Conservation (phyloP, 176 grass and related monocot species). For the Areca catechu region DNA sequence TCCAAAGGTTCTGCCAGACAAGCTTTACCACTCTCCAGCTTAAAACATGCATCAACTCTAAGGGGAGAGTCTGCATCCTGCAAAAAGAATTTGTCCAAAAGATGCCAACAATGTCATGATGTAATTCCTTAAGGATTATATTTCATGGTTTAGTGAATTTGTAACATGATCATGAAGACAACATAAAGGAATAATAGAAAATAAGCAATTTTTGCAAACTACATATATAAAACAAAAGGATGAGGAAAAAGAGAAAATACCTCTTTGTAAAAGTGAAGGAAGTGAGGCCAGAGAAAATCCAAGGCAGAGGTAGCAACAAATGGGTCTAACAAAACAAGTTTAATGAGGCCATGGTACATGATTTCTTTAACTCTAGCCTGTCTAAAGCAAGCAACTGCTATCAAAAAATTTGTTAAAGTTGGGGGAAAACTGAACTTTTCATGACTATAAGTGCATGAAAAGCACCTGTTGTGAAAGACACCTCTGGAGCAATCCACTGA, state of each 20-base stretch:
- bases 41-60: constrained; percentile 61
- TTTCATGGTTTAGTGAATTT: too few species aligned
- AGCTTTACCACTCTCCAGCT: constrained; percentile 51
- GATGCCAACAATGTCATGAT: not conserved
- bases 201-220: too few species aligned
- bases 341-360: constrained; percentile 57
- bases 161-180: too few species aligned
- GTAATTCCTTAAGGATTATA: too few species aligned
- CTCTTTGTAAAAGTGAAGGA: constrained; percentile 62
- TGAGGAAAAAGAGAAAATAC: constrained; percentile 13
- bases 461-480: constrained; percentile 72
- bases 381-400: constrained; percentile 20
- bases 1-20: constrained; percentile 61
- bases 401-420: constrained; percentile 10
- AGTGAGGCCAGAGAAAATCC: constrained; percentile 80
- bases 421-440: constrained; percentile 3
- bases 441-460: too few species aligned
- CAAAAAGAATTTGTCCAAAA: constrained; percentile 18
- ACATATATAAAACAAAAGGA: too few species aligned
- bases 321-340: constrained; percentile 50
- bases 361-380: constrained; percentile 74
- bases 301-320: constrained; percentile 42
- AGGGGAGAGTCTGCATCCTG: constrained; percentile 58
- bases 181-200: too few species aligned
- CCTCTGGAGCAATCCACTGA: constrained; percentile 71